phyloP scores from a whole-genome alignment of 106 monocot species.

The Apostasia ramifera region DNA sequence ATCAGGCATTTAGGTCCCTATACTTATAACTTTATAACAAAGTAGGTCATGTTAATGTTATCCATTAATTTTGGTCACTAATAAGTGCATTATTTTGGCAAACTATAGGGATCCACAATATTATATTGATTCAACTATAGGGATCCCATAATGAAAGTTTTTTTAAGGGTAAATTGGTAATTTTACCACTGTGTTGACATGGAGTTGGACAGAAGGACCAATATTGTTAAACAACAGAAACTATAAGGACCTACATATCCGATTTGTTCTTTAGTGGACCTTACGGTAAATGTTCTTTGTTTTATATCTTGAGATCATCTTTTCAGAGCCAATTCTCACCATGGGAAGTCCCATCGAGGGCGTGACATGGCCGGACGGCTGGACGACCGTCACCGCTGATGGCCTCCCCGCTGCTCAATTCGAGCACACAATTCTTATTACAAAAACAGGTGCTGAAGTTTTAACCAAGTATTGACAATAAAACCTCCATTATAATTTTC shows the following conservation, averaged over 20 bases:
- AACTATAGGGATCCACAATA: too few species aligned
- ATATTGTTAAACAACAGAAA: not conserved
- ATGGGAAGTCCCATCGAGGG: constrained; percentile 52
- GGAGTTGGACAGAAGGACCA: not conserved
- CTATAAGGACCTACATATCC: not conserved
- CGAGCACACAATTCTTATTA: constrained; percentile 71
- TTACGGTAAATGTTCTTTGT: not conserved
- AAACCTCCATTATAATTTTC: too few species aligned
- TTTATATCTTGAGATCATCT: not conserved
- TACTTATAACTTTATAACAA: too few species aligned
- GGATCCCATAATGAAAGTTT: too few species aligned
- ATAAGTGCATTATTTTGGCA: too few species aligned
- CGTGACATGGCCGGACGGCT: constrained; percentile 70
- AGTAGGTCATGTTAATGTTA: too few species aligned
- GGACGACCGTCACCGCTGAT: constrained; percentile 65
- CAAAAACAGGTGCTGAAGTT: constrained; percentile 58
- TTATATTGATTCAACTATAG: too few species aligned
- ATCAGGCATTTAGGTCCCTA: too few species aligned
- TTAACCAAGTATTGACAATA: constrained; percentile 45
- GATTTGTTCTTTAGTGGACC: not conserved
- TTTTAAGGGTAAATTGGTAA: too few species aligned
- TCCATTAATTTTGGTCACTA: too few species aligned
- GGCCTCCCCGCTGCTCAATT: constrained; percentile 64
- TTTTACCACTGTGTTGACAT: not conserved
- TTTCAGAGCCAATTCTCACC: constrained; percentile 75